phyloP scores from a whole-genome alignment of 2,329 filamentous ascomycete genomes.

The Ophiostoma angusticollis region DNA sequence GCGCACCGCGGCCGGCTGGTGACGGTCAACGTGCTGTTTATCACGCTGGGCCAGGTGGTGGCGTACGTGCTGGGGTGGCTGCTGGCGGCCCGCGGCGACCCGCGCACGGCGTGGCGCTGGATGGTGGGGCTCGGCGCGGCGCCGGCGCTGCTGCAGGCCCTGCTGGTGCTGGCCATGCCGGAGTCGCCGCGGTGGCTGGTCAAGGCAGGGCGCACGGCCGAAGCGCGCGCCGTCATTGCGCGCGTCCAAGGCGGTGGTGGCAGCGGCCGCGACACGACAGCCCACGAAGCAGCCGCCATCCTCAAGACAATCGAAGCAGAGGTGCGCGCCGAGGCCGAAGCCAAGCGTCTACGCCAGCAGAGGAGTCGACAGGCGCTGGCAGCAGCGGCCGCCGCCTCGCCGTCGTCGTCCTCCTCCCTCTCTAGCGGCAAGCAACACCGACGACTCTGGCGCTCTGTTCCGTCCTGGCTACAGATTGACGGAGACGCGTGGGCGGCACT shows the following conservation, averaged over 20 bases:
- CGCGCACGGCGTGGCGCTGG: conserved; percentile 64
- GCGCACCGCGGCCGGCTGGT: conserved; percentile 66
- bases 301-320: conserved; percentile 61
- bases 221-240: conserved; percentile 52
- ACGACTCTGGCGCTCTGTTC: conserved; percentile 15
- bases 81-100: conserved; percentile 43
- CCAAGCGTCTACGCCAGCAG: conserved; percentile 29
- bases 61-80: conserved; percentile 77
- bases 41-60: conserved; percentile 78
- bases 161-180: conserved; percentile 59
- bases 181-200: conserved; percentile 86
- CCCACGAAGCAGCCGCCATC: conserved; percentile 36
- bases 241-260: conserved; percentile 39
- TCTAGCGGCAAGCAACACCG: conserved; percentile 19
- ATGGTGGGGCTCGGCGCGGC: conserved; percentile 78
- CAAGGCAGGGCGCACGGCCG: conserved; percentile 45
- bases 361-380: background rate
- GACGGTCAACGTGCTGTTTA: conserved; percentile 68
- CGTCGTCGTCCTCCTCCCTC: conserved; percentile 9
- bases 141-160: conserved; percentile 60
- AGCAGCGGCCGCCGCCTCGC: background rate
- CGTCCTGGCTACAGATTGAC: conserved; percentile 20
- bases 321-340: conserved; percentile 53
- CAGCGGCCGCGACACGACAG: conserved; percentile 28
- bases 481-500: conserved; percentile 39